These are phyloP conservation scores for button mushroom (Agaricus bisporus) DNA, from an alignment of 768 basidiomycete species.

Conservation along the genomic window DNA sequence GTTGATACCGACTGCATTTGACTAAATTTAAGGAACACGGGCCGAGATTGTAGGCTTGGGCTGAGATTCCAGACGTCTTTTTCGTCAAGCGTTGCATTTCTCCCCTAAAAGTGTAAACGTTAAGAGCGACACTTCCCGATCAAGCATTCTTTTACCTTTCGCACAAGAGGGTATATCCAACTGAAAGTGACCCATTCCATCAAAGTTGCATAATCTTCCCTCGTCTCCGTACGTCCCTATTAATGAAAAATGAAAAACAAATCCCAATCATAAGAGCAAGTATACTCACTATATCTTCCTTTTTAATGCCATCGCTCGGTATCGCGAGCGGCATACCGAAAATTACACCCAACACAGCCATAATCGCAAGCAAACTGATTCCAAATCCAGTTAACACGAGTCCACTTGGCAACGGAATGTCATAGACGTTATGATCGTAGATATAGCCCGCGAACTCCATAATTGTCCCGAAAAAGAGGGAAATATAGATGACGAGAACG, in stretches of 20 bases:
- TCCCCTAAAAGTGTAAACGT: slow-evolving; percentile 25
- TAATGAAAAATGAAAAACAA: neutral
- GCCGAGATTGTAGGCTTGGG: slow-evolving; percentile 59
- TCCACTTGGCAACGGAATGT: slow-evolving; percentile 33
- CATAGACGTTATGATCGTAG: slow-evolving; percentile 43
- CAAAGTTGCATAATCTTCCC: slow-evolving; percentile 73
- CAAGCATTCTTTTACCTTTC: slow-evolving; percentile 27
- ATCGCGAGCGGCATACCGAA: slow-evolving; percentile 59
- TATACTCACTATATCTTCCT: slow-evolving; percentile 55
- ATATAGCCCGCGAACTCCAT: slow-evolving; percentile 48
- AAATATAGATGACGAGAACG: slow-evolving; percentile 51
- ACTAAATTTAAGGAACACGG: slow-evolving; percentile 52
- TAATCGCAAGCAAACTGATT: slow-evolving; percentile 38
- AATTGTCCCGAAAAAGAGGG: slow-evolving; percentile 38
- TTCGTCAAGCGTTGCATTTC: slow-evolving; percentile 55
- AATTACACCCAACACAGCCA: slow-evolving; percentile 39
- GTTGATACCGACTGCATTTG: slow-evolving; percentile 23
- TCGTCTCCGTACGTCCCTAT: slow-evolving; percentile 53
- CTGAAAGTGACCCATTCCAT: slow-evolving; percentile 67
- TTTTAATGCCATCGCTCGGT: slow-evolving; percentile 47
- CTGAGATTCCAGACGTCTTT: slow-evolving; percentile 69
- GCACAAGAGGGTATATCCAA: slow-evolving; percentile 66
- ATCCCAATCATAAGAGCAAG: neutral
- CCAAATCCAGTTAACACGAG: slow-evolving; percentile 22
- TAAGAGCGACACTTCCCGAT: neutral